A percentile compares a stretch with the other conserved stretches of the same genome.
Evolutionary conservation across 1,139 yeast species (phyloP).

Genomic region (Ashbya aceris): DNA sequence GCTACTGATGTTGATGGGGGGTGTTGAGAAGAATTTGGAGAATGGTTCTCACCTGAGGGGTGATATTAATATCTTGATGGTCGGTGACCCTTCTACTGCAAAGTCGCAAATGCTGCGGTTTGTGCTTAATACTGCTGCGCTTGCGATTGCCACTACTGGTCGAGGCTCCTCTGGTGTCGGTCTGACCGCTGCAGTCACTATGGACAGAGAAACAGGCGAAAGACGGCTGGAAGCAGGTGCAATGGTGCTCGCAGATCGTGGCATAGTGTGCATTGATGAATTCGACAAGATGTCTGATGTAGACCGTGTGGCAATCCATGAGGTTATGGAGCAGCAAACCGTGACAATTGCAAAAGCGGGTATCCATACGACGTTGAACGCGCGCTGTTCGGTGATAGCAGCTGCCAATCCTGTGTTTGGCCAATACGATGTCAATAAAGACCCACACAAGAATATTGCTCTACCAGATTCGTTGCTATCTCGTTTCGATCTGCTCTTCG

Average conservation of each 20-base stretch:
- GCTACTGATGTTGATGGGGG: conserved; percentile 82
- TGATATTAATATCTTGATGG: conserved; percentile 91
- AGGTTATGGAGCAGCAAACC: conserved; percentile 99
- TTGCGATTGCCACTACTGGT: conserved; percentile 98
- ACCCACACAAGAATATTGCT: conserved; percentile 94
- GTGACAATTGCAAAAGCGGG: conserved; percentile 99
- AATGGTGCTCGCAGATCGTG: conserved; percentile 96
- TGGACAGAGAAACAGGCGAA: conserved; percentile 96
- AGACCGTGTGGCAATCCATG: conserved; percentile 97
- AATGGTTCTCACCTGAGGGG: conserved; percentile 98
- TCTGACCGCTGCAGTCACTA: conserved; percentile 96
- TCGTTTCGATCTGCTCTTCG: conserved; percentile 91
- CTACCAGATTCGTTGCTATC: conserved; percentile 92
- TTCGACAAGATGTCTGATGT: conserved; percentile 96
- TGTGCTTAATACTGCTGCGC: conserved; percentile 85
- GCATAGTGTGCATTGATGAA: conserved; percentile 96
- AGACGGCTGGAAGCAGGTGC: conserved; percentile 98
- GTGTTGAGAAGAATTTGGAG: conserved; percentile 86
- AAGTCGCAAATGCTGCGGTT: conserved; percentile 92
- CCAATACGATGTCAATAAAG: conserved; percentile 91
- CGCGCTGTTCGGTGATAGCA: conserved; percentile 94
- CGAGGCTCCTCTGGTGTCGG: conserved; percentile 99
- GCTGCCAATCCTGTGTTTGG: conserved; percentile 99
- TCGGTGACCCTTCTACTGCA: conserved; percentile 98
- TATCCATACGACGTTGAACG: conserved; percentile 90